Percentiles rank a stretch among this genome's conserved stretches.
phyloP scores from a whole-genome alignment of 805 yeast genomes.

The Schwanniomyces vanrijiae region DNA sequence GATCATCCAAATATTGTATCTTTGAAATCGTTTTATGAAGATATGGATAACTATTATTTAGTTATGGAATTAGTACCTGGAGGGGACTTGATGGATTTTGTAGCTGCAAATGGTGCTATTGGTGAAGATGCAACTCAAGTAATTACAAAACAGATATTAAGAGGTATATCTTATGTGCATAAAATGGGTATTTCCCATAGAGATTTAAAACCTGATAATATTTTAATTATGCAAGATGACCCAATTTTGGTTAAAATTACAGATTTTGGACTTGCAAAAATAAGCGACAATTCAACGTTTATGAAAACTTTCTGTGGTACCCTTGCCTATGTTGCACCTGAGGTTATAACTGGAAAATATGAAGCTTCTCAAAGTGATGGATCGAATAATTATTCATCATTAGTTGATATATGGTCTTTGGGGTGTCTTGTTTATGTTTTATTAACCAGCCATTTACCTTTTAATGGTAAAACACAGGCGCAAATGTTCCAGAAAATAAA shows the following conservation, averaged over 20 bases:
- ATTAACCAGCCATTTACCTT: conserved; percentile 90
- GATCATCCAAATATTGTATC: conserved; percentile 85
- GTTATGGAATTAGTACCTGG: conserved; percentile 97
- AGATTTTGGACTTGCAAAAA: conserved; percentile 95
- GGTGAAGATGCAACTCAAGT: conserved; percentile 90
- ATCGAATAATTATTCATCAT: conserved; percentile 61
- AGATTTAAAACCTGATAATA: conserved; percentile 95
- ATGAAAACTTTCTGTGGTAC: conserved; percentile 98
- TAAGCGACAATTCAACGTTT: conserved; percentile 77
- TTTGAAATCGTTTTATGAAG: conserved; percentile 83
- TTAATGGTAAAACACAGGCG: conserved; percentile 89
- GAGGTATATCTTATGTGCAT: conserved; percentile 87
- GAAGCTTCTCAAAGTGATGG: conserved; percentile 32
- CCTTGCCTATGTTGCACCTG: conserved; percentile 95
- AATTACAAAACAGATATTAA: conserved; percentile 77
- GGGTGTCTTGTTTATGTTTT: conserved; percentile 94
- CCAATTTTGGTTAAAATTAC: conserved; percentile 92
- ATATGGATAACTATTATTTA: conserved; percentile 72
- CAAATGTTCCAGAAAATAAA: conserved; percentile 75
- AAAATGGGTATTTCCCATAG: conserved; percentile 90
- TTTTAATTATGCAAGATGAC: conserved; percentile 83
- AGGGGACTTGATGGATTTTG: conserved; percentile 97
- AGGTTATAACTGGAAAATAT: conserved; percentile 64
- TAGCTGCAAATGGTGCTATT: conserved; percentile 86
- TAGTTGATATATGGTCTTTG: conserved; percentile 97